Conservation (phyloP, 1,284 basidiomycete species). For the Puccinia novopanici region DNA sequence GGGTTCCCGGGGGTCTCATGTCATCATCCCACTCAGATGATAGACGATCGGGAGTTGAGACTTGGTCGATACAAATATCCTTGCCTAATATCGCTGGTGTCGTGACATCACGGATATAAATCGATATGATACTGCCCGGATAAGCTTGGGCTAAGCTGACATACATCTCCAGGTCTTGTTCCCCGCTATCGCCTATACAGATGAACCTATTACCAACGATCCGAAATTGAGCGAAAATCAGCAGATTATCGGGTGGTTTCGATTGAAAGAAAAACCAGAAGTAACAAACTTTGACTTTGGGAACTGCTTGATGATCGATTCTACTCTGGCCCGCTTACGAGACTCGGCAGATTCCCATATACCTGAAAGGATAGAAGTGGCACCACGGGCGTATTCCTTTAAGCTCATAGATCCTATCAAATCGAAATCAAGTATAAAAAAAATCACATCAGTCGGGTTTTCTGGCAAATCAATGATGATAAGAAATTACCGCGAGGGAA, state of each 20-base stretch:
- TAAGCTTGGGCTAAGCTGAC: constrained; percentile 56
- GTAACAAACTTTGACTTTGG: constrained; percentile 28
- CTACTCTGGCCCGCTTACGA: constrained; percentile 38
- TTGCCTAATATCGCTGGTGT: constrained; percentile 25
- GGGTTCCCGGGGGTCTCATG: background rate
- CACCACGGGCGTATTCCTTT: constrained; percentile 46
- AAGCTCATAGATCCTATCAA: constrained; percentile 40
- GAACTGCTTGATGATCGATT: constrained; percentile 38
- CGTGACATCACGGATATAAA: constrained; percentile 57
- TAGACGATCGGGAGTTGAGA: background rate
- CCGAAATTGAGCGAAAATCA: background rate
- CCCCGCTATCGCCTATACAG: constrained; percentile 57
- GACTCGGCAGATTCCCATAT: constrained; percentile 42
- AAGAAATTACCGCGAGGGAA: constrained; percentile 54
- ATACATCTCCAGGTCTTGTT: constrained; percentile 58
- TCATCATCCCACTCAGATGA: background rate
- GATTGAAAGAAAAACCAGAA: constrained; percentile 51
- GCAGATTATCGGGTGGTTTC: constrained; percentile 43
- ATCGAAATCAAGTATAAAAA: background rate
- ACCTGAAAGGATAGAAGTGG: constrained; percentile 38
- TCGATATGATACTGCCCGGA: constrained; percentile 54
- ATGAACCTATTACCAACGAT: constrained; percentile 53
- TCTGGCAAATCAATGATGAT: background rate
- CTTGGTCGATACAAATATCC: background rate
- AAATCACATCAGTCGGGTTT: background rate